Base-by-base conservation (phyloP, 2,329 filamentous ascomycete genomes). In the Claviceps sp. region DNA sequence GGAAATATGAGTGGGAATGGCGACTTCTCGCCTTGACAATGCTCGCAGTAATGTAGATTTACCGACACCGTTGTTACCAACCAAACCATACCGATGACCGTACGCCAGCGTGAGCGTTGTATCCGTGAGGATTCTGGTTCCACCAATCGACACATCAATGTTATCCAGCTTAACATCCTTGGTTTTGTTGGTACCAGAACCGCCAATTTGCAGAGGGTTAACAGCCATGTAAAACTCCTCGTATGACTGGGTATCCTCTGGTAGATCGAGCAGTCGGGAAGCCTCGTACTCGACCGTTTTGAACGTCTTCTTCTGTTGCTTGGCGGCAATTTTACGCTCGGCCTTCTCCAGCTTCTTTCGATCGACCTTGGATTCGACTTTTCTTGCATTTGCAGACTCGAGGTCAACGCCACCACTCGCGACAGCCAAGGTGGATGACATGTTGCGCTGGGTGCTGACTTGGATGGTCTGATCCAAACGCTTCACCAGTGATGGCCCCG, bases 191-290 rank as follows among this genome's bases (percentile, higher is more conserved):
- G 85, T 72, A 37, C 83, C 78, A 52, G 79, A 68, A 58, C 76
- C 72, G 51, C 89, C 91, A 55, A 97, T 63, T 66, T 97, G 91
- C 56, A 98, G 78, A 55, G 93, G 93, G 69, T 98, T 98, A 74
- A 98, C 93, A 51, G 88, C 85, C 93, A 98, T 97, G 79, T 95
- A 98, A 72, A 98, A 97, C 67, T 98, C 93, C 70, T 98, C 93
- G 67, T 98, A 98, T 42, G 88, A 94, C 75, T 95, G 85, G 13
- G 90, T 75, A 61, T 84, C 80, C 61, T 91, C 85, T 4, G 88
- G 78, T 68, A 88, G 81, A 64, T 94, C 85, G 58, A 98, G 81
- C 59, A 98, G 75, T 59, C 83, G 84, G 13, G 93, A 97, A 0
- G 93, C 87, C 72, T 98, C 93, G 67, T 98, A 98, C 70, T 96